Base-by-base conservation (phyloP, 805 yeast species). In the Lipomyces oligophaga region DNA sequence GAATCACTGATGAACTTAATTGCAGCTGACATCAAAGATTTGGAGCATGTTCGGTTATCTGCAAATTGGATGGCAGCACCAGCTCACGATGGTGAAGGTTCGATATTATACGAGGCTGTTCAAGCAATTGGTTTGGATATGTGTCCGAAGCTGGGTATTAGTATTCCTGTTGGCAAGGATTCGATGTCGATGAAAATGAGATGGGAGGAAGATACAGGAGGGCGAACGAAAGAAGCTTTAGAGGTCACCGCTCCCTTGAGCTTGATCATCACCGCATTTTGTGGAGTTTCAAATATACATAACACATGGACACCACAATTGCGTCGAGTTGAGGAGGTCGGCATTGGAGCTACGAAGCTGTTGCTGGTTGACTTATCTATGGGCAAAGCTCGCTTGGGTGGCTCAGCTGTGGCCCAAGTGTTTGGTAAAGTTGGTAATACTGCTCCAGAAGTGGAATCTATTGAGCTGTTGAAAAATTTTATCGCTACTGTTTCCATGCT, bases 1-100 rank as follows among this genome's bases (percentile, higher is more conserved):
- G 99, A 93, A 73, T 81, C 97, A 3, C 75, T 93, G 62, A 67
- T 88, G 66, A 93, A 93, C 65, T 63, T 90, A 36, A 77, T 80
- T 59, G 97, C 98, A 30, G 94, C 97, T 31, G 95, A 93, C 65
- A 75, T 93, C 49, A 78, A 82, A 49, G 71, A 80, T 5, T 72
- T 90, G 51, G 81, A 80, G 53, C 76, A 80, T 56, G 80, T 93
- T 45, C 86, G 89, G 63, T 70, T 93, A 49, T 85, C 96, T 42
- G 99, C 99, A 37, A 93, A 93, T 73, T 93, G 99, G 99, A 93
- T 93, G 99, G 81, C 96, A 8, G 89, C 97, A 40, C 96, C 98
- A 22, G 75, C 90, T 28, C 95, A 89, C 61, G 79, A 79, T 19
- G 97, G 97, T 61, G 98, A 93, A 69, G 98, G 98, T 52, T 76